Conservation (phyloP, 306 rosid genomes). For the Arachis hypogaea region DNA sequence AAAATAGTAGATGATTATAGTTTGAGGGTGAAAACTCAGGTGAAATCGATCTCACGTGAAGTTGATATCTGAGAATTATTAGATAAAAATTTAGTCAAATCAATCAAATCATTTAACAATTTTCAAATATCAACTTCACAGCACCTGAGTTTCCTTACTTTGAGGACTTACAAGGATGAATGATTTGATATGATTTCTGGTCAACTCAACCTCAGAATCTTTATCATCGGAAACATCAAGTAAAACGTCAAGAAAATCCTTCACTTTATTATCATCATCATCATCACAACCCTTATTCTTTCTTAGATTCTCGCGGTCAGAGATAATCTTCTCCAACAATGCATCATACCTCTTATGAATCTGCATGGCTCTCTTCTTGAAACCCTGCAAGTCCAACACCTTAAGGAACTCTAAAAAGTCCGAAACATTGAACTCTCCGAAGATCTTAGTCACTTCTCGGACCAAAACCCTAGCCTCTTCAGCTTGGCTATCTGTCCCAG, state of each 20-base stretch:
- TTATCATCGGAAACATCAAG: constrained; percentile 42
- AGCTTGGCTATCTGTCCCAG: constrained; percentile 19
- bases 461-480: constrained; percentile 42
- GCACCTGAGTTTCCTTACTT: too few species aligned
- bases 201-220: constrained; percentile 33
- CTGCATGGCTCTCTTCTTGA: constrained; percentile 44
- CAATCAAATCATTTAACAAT: too few species aligned
- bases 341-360: constrained; percentile 49
- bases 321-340: constrained; percentile 49
- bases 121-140: too few species aligned
- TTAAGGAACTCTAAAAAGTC: constrained; percentile 40
- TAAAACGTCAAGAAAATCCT: constrained; percentile 54
- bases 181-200: constrained; percentile 51
- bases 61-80: too few species aligned
- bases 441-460: constrained; percentile 46
- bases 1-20: not conserved
- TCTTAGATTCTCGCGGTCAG: constrained; percentile 45
- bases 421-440: constrained; percentile 36
- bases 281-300: not conserved
- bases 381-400: constrained; percentile 43
- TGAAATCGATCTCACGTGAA: too few species aligned
- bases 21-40: too few species aligned
- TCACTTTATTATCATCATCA: constrained; percentile 32
- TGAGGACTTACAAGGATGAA: constrained; percentile 43
- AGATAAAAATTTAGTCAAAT: too few species aligned